Percentiles rank a stretch among this genome's conserved stretches.
These are phyloP conservation scores for Pseudocercospora crystallina DNA, from an alignment of 2,329 filamentous ascomycete genomes.

Conservation along the genomic window DNA sequence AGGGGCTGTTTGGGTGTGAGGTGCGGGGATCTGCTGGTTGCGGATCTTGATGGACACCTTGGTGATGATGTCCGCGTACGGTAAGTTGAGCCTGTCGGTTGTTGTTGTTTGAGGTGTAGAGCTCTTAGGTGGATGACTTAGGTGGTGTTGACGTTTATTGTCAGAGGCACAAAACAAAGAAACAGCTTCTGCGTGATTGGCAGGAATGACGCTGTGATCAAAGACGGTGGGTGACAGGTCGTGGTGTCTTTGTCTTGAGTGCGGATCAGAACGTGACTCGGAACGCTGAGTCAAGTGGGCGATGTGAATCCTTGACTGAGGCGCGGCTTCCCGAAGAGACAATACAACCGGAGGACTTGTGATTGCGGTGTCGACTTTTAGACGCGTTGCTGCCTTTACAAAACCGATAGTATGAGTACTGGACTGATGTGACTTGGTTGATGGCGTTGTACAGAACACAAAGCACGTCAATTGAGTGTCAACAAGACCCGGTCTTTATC, in stretches of 20 bases:
- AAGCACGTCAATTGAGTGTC: conserved; percentile 20
- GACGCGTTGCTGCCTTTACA: conserved; percentile 3
- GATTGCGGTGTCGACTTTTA: conserved; percentile 7
- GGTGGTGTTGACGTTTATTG: conserved; percentile 5
- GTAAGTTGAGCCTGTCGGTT: not conserved
- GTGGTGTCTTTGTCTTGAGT: conserved; percentile 18
- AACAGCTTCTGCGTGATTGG: conserved; percentile 12
- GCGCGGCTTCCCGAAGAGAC: conserved; percentile 5
- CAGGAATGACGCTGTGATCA: conserved; percentile 13
- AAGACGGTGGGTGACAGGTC: conserved; percentile 10
- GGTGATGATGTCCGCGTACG: conserved; percentile 12
- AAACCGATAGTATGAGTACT: not conserved
- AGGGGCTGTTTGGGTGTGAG: conserved; percentile 9
- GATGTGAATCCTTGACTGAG: conserved; percentile 5
- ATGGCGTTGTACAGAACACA: conserved; percentile 17
- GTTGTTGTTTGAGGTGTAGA: conserved; percentile 1
- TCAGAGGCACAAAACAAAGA: conserved; percentile 12
- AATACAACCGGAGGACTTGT: not conserved
- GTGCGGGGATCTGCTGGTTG: conserved; percentile 5
- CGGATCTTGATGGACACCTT: conserved; percentile 24
- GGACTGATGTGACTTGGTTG: conserved; percentile 4
- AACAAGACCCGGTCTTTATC: conserved; percentile 14
- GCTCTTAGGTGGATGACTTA: conserved; percentile 9
- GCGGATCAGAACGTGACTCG: conserved; percentile 9
- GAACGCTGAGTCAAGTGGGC: conserved; percentile 13